Evolutionary conservation across 495 filamentous ascomycete genomes (phyloP), one percentile per base, ranked within the genome.

Genomic region (Daldinia grandis): DNA sequence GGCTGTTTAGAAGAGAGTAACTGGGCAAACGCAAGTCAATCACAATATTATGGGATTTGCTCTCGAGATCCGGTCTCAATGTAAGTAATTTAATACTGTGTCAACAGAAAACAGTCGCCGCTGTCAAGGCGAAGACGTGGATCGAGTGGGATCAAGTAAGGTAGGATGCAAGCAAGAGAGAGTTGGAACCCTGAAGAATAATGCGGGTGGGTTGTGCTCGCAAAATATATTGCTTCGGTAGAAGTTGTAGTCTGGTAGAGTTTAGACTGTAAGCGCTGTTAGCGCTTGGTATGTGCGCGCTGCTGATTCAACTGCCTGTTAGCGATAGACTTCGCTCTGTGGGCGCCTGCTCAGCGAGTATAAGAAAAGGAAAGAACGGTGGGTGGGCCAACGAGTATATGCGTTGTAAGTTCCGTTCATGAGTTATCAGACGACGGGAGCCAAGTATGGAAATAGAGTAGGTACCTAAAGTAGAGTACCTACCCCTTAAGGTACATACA

Each of bases 221-320:
- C 12, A 35, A 30, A 53, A 53, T 53, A 28, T 28, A 53, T 53
- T 35, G 33, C 33, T 35, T 35, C 54, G 14, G 38, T 14, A 42
- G 38, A 7, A 40, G n/a, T 10, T 7, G 27, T 56, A 57, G 50
- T 62, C 28, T 9, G 44, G 27, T 35, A 55, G n/a, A 10, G 33
- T 42, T 37, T 63, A 47, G 50, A 49, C 14, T 17, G 19, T 56
- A 60, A 54, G 54, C 62, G 59, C 3, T 50, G 25, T 64, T 68
- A 62, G 63, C 47, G 61, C 56, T 56, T 55, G 55, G 50, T 58
- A 62, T 53, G 57, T 64, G 62, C 58, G 50, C 60, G n/a, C 28
- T 25, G 53, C 15, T n/a, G 31, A 53, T 24, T 40, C 33, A 33
- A 63, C 59, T 42, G 38, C 17, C 21, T 49, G 62, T 33, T 64